These are phyloP conservation scores for Aspergillus leporis DNA, from an alignment of 495 filamentous ascomycete species.

Conservation along the genomic window DNA sequence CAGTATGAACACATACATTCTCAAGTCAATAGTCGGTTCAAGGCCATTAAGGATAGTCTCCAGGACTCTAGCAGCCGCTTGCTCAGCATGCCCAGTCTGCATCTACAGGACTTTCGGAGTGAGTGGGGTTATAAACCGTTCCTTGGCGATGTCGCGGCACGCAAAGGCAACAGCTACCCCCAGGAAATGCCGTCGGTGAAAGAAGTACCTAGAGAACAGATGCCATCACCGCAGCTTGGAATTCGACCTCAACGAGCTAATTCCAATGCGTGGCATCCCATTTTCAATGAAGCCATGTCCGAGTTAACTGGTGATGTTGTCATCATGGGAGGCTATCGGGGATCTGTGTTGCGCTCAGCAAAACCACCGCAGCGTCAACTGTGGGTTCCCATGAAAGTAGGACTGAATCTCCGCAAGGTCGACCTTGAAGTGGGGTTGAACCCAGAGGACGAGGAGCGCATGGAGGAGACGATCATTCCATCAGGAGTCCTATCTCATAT, in stretches of 20 bases:
- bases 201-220: not conserved
- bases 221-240: slow-evolving; percentile 17
- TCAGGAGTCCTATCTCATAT: slow-evolving; percentile 87
- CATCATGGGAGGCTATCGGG: slow-evolving; percentile 86
- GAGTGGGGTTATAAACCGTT: slow-evolving; percentile 40
- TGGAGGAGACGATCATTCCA: slow-evolving; percentile 77
- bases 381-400: slow-evolving; percentile 94
- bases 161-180: slow-evolving; percentile 20
- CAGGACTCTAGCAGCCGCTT: slow-evolving; percentile 77
- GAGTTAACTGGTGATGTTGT: slow-evolving; percentile 82
- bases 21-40: slow-evolving; percentile 82
- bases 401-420: slow-evolving; percentile 87
- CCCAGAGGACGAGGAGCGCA: slow-evolving; percentile 81
- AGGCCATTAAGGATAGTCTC: slow-evolving; percentile 87
- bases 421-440: slow-evolving; percentile 86
- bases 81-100: slow-evolving; percentile 58
- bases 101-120: slow-evolving; percentile 50
- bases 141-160: slow-evolving; percentile 23
- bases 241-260: slow-evolving; percentile 28
- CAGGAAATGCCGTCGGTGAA: slow-evolving; percentile 7
- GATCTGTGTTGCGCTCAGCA: slow-evolving; percentile 85
- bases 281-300: slow-evolving; percentile 65
- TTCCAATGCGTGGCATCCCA: slow-evolving; percentile 42
- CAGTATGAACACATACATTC: slow-evolving; percentile 74
- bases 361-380: slow-evolving; percentile 76